A percentile compares a stretch with the other conserved stretches of the same genome.
These are phyloP conservation scores for Cicer arietinum DNA, from an alignment of 306 rosid genomes.

Conservation along the genomic window DNA sequence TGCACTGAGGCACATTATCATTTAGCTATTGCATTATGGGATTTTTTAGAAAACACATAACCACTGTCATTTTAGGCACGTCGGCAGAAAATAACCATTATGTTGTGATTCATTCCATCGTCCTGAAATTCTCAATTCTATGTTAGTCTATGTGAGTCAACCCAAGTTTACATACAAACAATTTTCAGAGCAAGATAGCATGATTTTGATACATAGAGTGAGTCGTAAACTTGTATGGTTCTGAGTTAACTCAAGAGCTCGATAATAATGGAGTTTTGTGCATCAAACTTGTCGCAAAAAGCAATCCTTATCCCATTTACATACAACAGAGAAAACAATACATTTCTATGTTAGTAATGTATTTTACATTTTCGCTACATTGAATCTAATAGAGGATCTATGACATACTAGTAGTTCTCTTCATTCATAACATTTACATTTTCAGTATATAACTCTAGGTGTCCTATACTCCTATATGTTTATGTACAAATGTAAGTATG, in stretches of 20 bases:
- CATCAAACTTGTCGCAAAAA: background rate
- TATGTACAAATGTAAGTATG: background rate
- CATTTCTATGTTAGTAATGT: background rate
- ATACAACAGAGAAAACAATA: background rate
- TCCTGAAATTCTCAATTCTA: background rate
- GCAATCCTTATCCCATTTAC: slow-evolving; percentile 9
- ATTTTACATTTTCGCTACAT: background rate
- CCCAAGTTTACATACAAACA: background rate
- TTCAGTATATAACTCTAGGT: background rate
- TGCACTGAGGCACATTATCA: background rate
- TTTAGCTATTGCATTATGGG: background rate
- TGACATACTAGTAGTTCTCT: slow-evolving; percentile 12
- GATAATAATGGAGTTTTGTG: background rate
- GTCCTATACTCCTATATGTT: background rate
- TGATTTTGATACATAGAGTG: background rate
- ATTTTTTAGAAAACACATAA: background rate
- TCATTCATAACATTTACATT: slow-evolving; percentile 5
- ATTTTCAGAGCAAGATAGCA: background rate
- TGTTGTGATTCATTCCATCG: background rate
- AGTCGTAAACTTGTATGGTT: background rate
- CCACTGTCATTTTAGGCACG: background rate
- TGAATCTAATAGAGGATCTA: slow-evolving; percentile 10
- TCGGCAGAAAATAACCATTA: background rate
- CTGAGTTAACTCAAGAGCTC: background rate
- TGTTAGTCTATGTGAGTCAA: background rate